Evolutionary conservation across 2,329 filamentous ascomycete species (phyloP), one percentile per base, ranked within the genome.

Genomic region (Pestalotiopsis sp.): DNA sequence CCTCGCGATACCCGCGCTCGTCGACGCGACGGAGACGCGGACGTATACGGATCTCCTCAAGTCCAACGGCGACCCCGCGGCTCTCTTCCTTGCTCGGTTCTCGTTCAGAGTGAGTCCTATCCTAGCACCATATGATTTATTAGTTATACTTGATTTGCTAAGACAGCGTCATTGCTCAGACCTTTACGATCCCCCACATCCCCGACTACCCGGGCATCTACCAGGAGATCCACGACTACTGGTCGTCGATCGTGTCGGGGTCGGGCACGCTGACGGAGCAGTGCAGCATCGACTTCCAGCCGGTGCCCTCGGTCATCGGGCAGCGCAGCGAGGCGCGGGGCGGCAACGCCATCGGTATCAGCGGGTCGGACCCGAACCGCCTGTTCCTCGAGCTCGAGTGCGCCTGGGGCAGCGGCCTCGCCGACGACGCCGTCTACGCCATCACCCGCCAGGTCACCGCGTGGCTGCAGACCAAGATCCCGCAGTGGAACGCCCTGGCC

Each of bases 201-300:
- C 36, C 69, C 6, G 63, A 70, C 27, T 68, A 70, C 9, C 69
- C 76, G 0, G 73, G 76, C 14, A 77, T 81, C 68, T 80, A 82
- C 69, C 68, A 68, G 20, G 76, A 79, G 58, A 80, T 81, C 59
- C 74, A 74, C 14, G 72, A 75, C 45, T 76, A 78, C 58, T 78
- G 77, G 65, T 63, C 68, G 5, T 20, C 73, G 0, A 72, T 80
- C 65, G 70, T 75, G 1, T 67, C 57, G n/a, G 70, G 70, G 60
- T 61, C 70, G 14, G 70, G 73, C 5, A 73, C 69, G 25, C 71
- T 75, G 25, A 70, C 72, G 4, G 72, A 75, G 38, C 75, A 72
- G 60, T 76, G 75, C 68, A 73, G 71, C 13, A 69, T 79, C n/a
- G 77, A 78, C 59, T 79, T 77, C 71, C 78, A 80, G 71, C 77